Base-by-base conservation (phyloP, 75 land plant genomes). In the Pinus taeda region DNA sequence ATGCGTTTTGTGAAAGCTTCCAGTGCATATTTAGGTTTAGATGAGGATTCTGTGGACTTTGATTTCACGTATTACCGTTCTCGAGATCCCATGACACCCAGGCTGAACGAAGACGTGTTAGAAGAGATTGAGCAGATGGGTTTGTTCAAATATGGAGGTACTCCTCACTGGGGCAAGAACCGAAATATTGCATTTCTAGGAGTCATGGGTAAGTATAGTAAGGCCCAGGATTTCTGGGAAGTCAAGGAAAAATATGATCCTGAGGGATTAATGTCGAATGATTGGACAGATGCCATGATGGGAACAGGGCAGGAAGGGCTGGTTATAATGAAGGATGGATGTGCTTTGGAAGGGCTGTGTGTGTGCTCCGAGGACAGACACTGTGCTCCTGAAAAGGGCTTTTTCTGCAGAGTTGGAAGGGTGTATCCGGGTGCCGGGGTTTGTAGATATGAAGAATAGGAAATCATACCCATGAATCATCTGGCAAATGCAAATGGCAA, bases 101-200 rank as follows among this genome's bases (percentile, higher is more conserved):
- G 93, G 67, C 82, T 92, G 3, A 74, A 83, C 24, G 85, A 90
- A 63, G 97, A 93, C 64, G 80, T 94, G 22, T 45, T 86, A 6
- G 91, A 92, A 62, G 95, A 94, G 81, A 74, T 94, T 0, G 97
- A 92, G 74, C 93, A 94, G 79, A 82, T 94, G 69, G 88, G 74
- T 24, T 7, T 90, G 22, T 83, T 85, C 81, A 94, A 92, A 79
- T 90, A 94, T 60, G 88, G 83, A 13, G 95, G 76, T 0, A 63
- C 82, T 20, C 97, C 95, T 21, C 97, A 94, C 36, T 94, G 97
- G 97, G 97, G 93, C 6, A 94, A 94, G 82, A 92, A 90, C 77
- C 55, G 95, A 21, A 83, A 81, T 26, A 42, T 76, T 21, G 91
- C 86, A 1, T 93, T 93, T 64, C 22, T 74, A 15, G 80, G 72